Conservation (phyloP, 306 rosid genomes). For the Casuarina equisetifolia region DNA sequence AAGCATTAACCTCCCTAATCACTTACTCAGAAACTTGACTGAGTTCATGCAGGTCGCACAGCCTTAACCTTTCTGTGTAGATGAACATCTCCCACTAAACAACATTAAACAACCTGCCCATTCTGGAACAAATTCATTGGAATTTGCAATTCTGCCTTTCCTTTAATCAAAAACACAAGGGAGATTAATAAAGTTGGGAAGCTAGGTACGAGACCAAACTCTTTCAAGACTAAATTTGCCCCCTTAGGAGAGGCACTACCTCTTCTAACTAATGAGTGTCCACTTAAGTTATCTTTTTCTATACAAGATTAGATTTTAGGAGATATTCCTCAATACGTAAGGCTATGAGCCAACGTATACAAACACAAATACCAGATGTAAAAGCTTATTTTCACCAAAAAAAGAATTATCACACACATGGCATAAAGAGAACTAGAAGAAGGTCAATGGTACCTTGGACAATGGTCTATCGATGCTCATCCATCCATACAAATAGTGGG, state of each 20-base stretch:
- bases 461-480: not conserved
- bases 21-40: not conserved
- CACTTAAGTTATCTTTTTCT: not conserved
- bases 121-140: not conserved
- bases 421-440: not conserved
- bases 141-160: not conserved
- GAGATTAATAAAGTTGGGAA: not conserved
- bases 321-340: not conserved
- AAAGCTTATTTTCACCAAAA: not conserved
- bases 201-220: not conserved
- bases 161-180: not conserved
- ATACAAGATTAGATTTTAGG: not conserved
- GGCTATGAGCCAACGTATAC: not conserved
- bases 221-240: not conserved
- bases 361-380: not conserved
- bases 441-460: not conserved
- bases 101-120: not conserved
- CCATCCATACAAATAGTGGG: not conserved
- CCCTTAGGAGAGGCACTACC: not conserved
- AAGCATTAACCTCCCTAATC: not conserved
- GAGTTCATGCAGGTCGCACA: not conserved
- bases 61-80: not conserved
- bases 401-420: not conserved
- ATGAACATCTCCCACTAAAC: not conserved
- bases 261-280: not conserved